phyloP scores from a whole-genome alignment of 441 rosid species.

The Bocquillonia castaneifolia region DNA sequence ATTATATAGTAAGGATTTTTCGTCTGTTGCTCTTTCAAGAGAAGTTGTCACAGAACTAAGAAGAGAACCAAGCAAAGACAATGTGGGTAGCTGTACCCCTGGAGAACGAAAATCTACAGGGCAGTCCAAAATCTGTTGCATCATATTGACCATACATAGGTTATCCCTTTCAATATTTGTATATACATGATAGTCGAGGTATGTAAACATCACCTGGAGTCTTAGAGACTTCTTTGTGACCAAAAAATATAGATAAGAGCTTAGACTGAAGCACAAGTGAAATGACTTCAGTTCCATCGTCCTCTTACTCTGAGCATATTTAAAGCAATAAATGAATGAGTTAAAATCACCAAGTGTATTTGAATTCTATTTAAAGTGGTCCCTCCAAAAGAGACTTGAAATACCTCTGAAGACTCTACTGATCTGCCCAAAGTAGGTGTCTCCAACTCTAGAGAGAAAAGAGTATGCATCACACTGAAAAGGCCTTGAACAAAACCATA shows the following conservation, averaged over 20 bases:
- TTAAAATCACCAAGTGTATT: background rate
- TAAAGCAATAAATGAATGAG: conserved; percentile 18
- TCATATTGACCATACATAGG: conserved; percentile 16
- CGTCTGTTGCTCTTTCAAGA: conserved; percentile 87
- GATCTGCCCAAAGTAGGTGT: conserved; percentile 30
- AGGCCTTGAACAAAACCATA: conserved; percentile 88
- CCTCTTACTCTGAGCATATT: conserved; percentile 48
- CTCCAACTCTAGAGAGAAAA: conserved; percentile 52
- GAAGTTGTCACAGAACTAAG: conserved; percentile 56
- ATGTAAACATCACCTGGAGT: conserved; percentile 55
- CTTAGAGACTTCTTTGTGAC: conserved; percentile 72
- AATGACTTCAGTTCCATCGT: conserved; percentile 52
- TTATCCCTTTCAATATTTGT: background rate
- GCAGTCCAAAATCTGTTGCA: conserved; percentile 53
- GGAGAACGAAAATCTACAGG: conserved; percentile 36
- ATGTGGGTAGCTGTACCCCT: conserved; percentile 64
- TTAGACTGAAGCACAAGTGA: conserved; percentile 68
- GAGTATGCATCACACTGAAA: conserved; percentile 64
- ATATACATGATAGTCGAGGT: conserved; percentile 1
- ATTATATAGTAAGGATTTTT: conserved; percentile 66
- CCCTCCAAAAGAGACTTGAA: conserved; percentile 9
- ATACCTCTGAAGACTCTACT: conserved; percentile 47
- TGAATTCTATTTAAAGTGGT: background rate
- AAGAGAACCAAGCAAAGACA: conserved; percentile 55
- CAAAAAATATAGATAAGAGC: conserved; percentile 74